Percentiles rank a stretch among this genome's conserved stretches.
Evolutionary conservation across 2,329 filamentous ascomycete species (phyloP).

Genomic region (Blumeriella jaapii): DNA sequence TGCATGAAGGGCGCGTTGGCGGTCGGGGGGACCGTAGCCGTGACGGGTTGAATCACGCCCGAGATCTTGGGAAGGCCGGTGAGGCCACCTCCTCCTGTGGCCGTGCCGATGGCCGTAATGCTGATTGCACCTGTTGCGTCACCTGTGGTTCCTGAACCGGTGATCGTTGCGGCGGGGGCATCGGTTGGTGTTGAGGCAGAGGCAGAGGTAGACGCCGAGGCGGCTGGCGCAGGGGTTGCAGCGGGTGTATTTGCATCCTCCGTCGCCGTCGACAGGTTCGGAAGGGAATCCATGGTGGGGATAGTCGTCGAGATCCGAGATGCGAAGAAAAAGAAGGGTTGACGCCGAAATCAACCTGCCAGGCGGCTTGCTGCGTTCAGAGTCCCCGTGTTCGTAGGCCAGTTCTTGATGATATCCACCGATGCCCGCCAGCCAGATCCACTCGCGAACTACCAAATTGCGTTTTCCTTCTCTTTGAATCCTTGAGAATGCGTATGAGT

Average conservation of each 20-base stretch:
- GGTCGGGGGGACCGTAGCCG: conserved; percentile 71
- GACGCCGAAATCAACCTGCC: no score
- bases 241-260: no score
- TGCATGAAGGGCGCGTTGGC: conserved; percentile 85
- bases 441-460: no score
- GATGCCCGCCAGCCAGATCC: no score
- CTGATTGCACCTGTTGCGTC: conserved; percentile 5
- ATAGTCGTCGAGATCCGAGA: conserved; percentile 9
- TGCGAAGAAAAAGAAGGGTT: conserved; percentile 8
- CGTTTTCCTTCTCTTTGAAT: neutral
- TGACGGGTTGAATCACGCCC: conserved; percentile 51
- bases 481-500: no score
- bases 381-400: conserved; percentile 1
- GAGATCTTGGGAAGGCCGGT: conserved; percentile 40
- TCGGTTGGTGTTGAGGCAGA: conserved; percentile 1
- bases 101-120: conserved; percentile 11
- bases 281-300: conserved; percentile 2
- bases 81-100: conserved; percentile 7
- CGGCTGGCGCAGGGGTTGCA: conserved; percentile 9
- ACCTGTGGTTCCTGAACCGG: conserved; percentile 11
- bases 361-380: no score
- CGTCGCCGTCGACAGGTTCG: no score
- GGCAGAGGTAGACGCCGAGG: conserved; percentile 4
- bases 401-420: no score
- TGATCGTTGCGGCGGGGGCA: conserved; percentile 8